phyloP scores from a whole-genome alignment of 345 rosid species.

The Streptanthus diversifolius region DNA sequence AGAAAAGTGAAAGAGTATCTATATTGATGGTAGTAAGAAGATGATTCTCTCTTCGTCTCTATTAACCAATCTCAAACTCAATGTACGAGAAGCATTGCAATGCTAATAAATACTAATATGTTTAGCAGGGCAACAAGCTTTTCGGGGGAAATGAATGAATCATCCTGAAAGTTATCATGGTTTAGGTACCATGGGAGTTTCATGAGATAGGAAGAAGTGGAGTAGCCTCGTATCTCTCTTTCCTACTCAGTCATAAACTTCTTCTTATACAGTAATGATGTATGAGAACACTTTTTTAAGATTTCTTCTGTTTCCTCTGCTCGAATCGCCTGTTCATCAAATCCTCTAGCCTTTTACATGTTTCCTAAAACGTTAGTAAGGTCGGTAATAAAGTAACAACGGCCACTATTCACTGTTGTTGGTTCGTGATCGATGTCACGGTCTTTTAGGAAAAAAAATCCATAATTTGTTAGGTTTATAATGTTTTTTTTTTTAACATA shows the following conservation, averaged over 20 bases:
- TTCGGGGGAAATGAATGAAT: neutral
- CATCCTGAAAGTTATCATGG: constrained; percentile 27
- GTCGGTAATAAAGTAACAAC: constrained; percentile 12
- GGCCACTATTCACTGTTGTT: neutral
- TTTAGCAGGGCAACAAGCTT: constrained; percentile 16
- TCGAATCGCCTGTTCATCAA: constrained; percentile 18
- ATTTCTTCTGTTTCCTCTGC: constrained; percentile 11
- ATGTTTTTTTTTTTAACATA: too few relatives aligned
- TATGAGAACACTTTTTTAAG: constrained; percentile 13
- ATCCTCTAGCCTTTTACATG: neutral
- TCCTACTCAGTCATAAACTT: constrained; percentile 1
- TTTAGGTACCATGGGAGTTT: constrained; percentile 34
- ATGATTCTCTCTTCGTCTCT: neutral
- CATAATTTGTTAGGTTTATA: neutral
- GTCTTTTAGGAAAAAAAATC: neutral
- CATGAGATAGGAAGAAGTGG: constrained; percentile 18
- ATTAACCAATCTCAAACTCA: neutral
- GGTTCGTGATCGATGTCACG: neutral
- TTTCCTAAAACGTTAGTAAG: constrained; percentile 15
- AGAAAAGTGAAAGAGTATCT: neutral
- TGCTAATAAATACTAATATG: neutral
- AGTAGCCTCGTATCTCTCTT: constrained; percentile 4
- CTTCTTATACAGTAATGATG: constrained; percentile 22
- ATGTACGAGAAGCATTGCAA: neutral
- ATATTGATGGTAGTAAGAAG: neutral